Conservation (phyloP, 371 early-diverging fungal species). For the Pancytospora philotis region DNA sequence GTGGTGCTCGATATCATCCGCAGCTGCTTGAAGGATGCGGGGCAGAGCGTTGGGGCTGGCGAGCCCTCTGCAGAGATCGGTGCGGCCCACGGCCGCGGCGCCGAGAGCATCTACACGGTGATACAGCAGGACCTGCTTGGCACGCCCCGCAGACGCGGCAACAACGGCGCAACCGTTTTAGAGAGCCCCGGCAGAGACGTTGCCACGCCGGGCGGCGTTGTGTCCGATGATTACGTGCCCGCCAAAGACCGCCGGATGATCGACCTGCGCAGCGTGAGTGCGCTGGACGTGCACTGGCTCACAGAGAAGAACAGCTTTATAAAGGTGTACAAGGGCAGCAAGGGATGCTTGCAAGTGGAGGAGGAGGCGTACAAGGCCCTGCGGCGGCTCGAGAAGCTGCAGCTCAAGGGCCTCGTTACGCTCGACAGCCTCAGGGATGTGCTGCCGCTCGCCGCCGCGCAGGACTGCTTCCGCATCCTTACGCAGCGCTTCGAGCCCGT, state of each 20-base stretch:
- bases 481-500: constrained; percentile 46
- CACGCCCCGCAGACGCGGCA: background rate
- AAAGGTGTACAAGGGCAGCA: background rate
- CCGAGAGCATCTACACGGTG: background rate
- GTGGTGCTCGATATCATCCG: background rate
- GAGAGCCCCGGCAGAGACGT: background rate
- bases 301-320: background rate
- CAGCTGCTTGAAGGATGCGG: background rate
- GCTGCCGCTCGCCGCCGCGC: constrained; percentile 40
- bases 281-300: background rate
- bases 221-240: background rate
- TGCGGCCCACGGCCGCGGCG: background rate
- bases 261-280: background rate
- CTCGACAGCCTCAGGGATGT: constrained; percentile 34
- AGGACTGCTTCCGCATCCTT: constrained; percentile 41
- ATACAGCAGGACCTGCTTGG: background rate
- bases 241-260: background rate
- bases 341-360: background rate
- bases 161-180: too few relatives aligned
- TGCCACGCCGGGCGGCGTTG: background rate
- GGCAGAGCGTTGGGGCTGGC: background rate
- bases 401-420: constrained; percentile 40
- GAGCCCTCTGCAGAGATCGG: background rate
- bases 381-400: background rate
- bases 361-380: background rate